Base-by-base conservation (phyloP, 139 green algal genomes). In the Chlamydomonas sphaeroides region DNA sequence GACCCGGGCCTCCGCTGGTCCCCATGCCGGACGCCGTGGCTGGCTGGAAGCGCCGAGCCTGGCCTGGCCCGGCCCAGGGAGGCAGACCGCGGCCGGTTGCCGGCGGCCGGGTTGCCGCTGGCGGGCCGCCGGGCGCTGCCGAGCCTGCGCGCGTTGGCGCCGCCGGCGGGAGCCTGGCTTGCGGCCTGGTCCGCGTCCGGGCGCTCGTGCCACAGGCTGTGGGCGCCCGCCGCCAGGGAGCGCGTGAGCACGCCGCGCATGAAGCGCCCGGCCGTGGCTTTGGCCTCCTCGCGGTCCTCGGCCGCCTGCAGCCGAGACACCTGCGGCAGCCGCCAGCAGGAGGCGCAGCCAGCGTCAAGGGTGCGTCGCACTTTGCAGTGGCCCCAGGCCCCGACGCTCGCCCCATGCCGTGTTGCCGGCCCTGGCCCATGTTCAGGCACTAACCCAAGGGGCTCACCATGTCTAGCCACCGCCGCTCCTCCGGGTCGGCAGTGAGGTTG, bases 401-500 rank as follows among this genome's bases (percentile, higher is more conserved):
- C n/a, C n/a, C n/a, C n/a, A n/a, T n/a, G n/a, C n/a, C n/a, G n/a
- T n/a, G n/a, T n/a, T n/a, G n/a, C n/a, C n/a, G n/a, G n/a, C n/a
- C n/a, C n/a, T n/a, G n/a, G n/a, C n/a, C n/a, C n/a, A n/a, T n/a
- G n/a, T n/a, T n/a, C n/a, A n/a, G n/a, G n/a, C n/a, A n/a, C n/a
- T n/a, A n/a, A n/a, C n/a, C n/a, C n/a, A n/a, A n/a, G n/a, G n/a
- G n/a, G n/a, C n/a, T n/a, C 20, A 80, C 56, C 73, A 70, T 72
- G 6, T 65, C 49, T 25, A 89, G 67, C 79, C 80, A 88, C 33
- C 28, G 15, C 5, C 39, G 21, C 70, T 90, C 86, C 65, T 90
- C 86, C 2, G 86, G 86, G 59, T 90, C 86, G 11, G 35, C 33
- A 33, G 86, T 90, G 63, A 90, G 69, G 41, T 65, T 72, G 20